Conservation (phyloP, 805 yeast genomes). For the Danielia oregonensis region DNA sequence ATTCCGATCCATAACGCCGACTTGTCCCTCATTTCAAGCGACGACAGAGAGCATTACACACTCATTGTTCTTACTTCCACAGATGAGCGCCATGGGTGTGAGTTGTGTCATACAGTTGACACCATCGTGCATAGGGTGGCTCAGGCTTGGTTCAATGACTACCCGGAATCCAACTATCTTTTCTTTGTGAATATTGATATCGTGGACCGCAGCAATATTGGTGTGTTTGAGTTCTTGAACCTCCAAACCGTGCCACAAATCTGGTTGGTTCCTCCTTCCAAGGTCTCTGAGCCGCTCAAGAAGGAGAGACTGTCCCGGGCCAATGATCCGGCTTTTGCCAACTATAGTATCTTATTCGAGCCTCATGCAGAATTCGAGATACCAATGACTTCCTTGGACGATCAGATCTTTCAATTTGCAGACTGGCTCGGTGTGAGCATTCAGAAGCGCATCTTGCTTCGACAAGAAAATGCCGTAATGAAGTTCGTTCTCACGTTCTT, state of each 20-base stretch:
- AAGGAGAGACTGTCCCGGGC: conserved; percentile 12
- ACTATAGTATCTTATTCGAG: conserved; percentile 21
- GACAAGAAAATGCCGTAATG: conserved; percentile 35
- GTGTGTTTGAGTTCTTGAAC: conserved; percentile 37
- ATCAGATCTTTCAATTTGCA: conserved; percentile 48
- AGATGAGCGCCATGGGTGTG: conserved; percentile 41
- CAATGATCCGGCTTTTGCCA: conserved; percentile 18
- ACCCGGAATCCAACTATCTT: conserved; percentile 37
- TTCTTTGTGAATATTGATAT: conserved; percentile 53
- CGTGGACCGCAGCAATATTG: conserved; percentile 33
- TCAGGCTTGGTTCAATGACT: conserved; percentile 40
- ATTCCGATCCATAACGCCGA: conserved; percentile 10
- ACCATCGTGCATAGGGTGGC: conserved; percentile 41
- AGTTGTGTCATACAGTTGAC: conserved; percentile 43
- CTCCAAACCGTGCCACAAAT: conserved; percentile 58
- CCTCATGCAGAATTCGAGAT: conserved; percentile 33
- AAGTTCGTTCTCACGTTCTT: conserved; percentile 46
- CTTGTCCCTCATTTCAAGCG: conserved; percentile 9
- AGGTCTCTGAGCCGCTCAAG: conserved; percentile 12
- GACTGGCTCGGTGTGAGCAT: conserved; percentile 47
- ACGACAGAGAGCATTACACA: conserved; percentile 43
- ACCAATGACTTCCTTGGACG: conserved; percentile 31
- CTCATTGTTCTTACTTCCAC: conserved; percentile 53
- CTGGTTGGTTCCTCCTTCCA: conserved; percentile 60
- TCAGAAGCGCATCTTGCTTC: conserved; percentile 40